These are phyloP conservation scores for Aureobasidium sp. DNA, from an alignment of 2,329 filamentous ascomycete species.

Conservation along the genomic window DNA sequence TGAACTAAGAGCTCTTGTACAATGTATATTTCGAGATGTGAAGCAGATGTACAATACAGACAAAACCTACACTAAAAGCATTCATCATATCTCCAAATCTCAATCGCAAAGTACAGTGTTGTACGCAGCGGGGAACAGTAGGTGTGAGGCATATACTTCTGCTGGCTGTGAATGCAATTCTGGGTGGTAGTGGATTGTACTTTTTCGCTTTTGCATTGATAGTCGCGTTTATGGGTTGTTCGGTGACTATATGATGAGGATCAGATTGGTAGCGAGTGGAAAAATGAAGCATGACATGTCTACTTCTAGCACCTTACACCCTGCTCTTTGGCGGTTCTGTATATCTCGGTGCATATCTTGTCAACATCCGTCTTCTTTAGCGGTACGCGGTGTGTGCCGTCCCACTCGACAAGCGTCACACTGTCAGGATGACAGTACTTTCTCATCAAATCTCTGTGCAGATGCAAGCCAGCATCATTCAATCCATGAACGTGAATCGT, in stretches of 20 bases:
- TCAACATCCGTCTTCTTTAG: slow-evolving; percentile 59
- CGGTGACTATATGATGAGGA: too few species aligned
- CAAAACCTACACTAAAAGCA: background rate
- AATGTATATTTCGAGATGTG: background rate
- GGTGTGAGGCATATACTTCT: too few species aligned
- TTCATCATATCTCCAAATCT: background rate
- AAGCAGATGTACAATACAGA: background rate
- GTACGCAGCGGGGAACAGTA: too few species aligned
- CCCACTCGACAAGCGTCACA: slow-evolving; percentile 58
- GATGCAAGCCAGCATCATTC: slow-evolving; percentile 48
- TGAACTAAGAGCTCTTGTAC: slow-evolving; percentile 14
- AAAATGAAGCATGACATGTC: background rate
- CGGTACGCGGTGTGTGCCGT: slow-evolving; percentile 61
- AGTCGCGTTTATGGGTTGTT: too few species aligned
- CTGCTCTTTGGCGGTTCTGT: slow-evolving; percentile 43
- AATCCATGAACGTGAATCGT: slow-evolving; percentile 62
- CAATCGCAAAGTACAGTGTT: too few species aligned
- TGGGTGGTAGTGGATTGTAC: too few species aligned
- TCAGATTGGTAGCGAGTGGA: too few species aligned
- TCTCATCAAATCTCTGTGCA: slow-evolving; percentile 48
- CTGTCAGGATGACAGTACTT: slow-evolving; percentile 51
- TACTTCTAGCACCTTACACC: slow-evolving; percentile 27
- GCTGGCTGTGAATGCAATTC: too few species aligned
- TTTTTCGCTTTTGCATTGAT: too few species aligned
- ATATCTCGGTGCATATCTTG: slow-evolving; percentile 43